Base-by-base conservation (phyloP, 2,329 filamentous ascomycete species). In the Trichoderma koningii region DNA sequence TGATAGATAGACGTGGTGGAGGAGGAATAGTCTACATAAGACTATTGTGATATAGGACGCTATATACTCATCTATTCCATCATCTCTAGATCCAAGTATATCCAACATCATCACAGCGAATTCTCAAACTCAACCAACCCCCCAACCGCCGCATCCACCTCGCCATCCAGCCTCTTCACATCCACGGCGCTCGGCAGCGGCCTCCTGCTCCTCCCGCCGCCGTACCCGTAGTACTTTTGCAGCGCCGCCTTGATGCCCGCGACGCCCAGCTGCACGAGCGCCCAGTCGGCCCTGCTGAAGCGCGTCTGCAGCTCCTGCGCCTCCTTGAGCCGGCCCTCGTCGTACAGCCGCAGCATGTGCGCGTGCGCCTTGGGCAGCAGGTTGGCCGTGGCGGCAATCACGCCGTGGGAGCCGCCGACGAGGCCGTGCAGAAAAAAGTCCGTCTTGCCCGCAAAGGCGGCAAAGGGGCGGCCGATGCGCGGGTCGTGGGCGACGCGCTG, bases 401-500 rank as follows among this genome's bases (percentile, higher is more conserved):
- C 76, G 23, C 78, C 78, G 68, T 78, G 74, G 52, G 74, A 77
- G 44, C 78, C 77, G 2, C 72, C 78, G 0, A 77, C 73, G 23
- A 79, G 75, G 19, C 75, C 76, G 56, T 76, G 78, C 17, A 80
- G 72, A 64, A 79, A 78, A 57, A 79, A 79, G 68, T 80, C 78
- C 5, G 77, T 76, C 66, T 77, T 79, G 59, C 77, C 77, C 21
- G 74, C 77, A 45, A 76, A 73, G 0, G 72, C 72, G 1, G 76
- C 73, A 53, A 79, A 79, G 51, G 61, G 61, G 7, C 56, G 55
- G 34, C 50, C 56, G 12, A 71, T 70, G 38, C 70, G 69, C 1
- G 72, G 73, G 51, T 76, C 82, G 64, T 85, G 74, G 66, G 73
- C 85, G 70, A 81, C 79, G 74, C 76, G 75, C 23, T 79, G 78